Percentiles rank a stretch among this genome's conserved stretches.
Conservation (phyloP, 306 rosid species). For the Casuarina cunninghamiana region DNA sequence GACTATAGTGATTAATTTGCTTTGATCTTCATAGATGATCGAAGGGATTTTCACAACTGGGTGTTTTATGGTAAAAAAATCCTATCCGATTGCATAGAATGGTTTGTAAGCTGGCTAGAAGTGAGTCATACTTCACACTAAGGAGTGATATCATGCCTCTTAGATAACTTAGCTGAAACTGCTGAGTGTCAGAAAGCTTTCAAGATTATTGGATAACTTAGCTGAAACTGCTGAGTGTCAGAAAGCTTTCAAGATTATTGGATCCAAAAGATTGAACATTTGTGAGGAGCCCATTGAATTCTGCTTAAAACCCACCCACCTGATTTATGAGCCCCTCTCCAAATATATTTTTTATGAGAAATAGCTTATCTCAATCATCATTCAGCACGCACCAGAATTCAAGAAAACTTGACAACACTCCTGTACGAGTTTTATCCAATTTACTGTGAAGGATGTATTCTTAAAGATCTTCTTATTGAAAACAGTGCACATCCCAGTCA, state of each 20-base stretch:
- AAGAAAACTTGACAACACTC: too few species aligned
- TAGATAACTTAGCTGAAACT: background rate
- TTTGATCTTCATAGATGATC: background rate
- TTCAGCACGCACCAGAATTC: too few species aligned
- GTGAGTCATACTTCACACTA: background rate
- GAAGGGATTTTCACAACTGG: background rate
- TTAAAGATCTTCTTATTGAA: background rate
- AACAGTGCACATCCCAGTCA: background rate
- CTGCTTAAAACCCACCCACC: too few species aligned
- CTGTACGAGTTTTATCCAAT: too few species aligned
- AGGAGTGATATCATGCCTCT: background rate
- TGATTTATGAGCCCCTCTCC: too few species aligned
- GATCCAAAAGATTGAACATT: background rate
- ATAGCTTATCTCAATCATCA: too few species aligned
- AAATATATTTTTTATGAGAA: too few species aligned
- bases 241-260: background rate
- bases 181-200: background rate
- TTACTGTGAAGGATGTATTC: background rate
- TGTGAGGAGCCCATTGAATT: too few species aligned
- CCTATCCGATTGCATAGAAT: background rate
- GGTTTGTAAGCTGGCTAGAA: background rate
- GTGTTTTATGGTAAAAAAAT: slow-evolving; percentile 8
- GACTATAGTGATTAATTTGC: background rate
- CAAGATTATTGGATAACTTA: background rate
- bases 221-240: background rate